phyloP scores from a whole-genome alignment of 441 rosid species.

The Adansonia gregorii region DNA sequence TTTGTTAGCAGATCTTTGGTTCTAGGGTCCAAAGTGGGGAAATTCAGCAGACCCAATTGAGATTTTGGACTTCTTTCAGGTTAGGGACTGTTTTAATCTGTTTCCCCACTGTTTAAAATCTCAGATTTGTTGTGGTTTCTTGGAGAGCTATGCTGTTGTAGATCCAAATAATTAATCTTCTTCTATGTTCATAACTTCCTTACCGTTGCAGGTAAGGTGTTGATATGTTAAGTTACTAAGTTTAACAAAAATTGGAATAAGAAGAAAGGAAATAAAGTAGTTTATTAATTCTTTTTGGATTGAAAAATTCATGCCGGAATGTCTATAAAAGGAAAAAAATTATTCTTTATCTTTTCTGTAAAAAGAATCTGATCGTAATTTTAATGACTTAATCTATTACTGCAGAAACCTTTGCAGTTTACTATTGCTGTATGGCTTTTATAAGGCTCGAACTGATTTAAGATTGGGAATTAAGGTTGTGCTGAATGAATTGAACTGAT shows the following conservation, averaged over 20 bases:
- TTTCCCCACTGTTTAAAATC: neutral
- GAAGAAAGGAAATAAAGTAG: neutral
- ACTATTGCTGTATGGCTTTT: neutral
- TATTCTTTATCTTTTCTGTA: neutral
- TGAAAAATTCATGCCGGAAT: neutral
- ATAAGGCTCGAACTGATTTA: neutral
- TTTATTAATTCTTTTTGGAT: constrained; percentile 5
- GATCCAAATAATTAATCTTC: neutral
- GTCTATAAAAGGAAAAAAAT: neutral
- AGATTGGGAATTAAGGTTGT: neutral
- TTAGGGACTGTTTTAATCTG: constrained; percentile 29
- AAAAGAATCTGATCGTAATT: neutral
- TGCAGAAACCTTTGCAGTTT: neutral
- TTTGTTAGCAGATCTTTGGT: constrained; percentile 45
- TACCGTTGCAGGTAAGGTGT: neutral
- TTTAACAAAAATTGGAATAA: neutral
- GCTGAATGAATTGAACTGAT: neutral
- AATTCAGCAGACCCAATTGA: constrained; percentile 43
- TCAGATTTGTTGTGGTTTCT: constrained; percentile 10
- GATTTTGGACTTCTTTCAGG: constrained; percentile 43
- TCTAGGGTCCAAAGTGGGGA: constrained; percentile 37
- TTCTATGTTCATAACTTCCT: neutral
- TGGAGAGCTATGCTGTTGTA: neutral
- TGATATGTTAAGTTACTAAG: neutral
- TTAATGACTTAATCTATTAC: neutral